Base-by-base conservation (phyloP, 352 stramenopile species). In the Phytopythium helicoides region DNA sequence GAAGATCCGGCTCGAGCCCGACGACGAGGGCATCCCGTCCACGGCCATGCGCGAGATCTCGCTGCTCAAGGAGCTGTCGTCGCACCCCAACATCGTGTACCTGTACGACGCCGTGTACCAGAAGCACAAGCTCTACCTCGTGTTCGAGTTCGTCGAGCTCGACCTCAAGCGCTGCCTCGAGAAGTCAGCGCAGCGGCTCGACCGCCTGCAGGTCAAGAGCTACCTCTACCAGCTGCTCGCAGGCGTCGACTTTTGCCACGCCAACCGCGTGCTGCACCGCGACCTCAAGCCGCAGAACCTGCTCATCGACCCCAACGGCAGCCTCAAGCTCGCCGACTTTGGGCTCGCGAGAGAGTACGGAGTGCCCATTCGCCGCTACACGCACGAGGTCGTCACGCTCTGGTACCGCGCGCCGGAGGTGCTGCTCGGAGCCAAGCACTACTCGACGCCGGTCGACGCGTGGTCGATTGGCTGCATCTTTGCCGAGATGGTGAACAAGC, bases 281-380 rank as follows among this genome's bases (percentile, higher is more conserved):
- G 97, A 99, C 66, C 80, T 99, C 60, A 99, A 99, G 76, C 95
- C 96, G 18, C 95, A 99, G 66, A 99, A 99, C 71, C 62, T 97
- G 52, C 82, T 97, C 25, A 86, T 98, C 49, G 84, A 96, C 52
- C 60, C 80, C 42, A 78, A 95, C 52, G 81, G 87, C 7, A 86
- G 86, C 69, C 75, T 98, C 36, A 97, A 97, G 66, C 65, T 98
- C 1, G 89, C 89, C 1, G 92, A 98, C 59, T 97, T 98, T 66
- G 91, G 92, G 7, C 79, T 98, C 16, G 92, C 92, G 16, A 76
- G 93, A 10, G 81, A 93, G 19, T 96, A 95, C 48, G 82, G 80
- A 10, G 79, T 97, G 23, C 87, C 88, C 6, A 74, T 96, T 47
- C 73, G 86, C 33, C 81, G 86, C 9, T 98, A 98, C 78, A 98